Evolutionary conservation across 139 green algal genomes (phyloP), one percentile per base, ranked within the genome.

Genomic region (Haematococcus lacustris): DNA sequence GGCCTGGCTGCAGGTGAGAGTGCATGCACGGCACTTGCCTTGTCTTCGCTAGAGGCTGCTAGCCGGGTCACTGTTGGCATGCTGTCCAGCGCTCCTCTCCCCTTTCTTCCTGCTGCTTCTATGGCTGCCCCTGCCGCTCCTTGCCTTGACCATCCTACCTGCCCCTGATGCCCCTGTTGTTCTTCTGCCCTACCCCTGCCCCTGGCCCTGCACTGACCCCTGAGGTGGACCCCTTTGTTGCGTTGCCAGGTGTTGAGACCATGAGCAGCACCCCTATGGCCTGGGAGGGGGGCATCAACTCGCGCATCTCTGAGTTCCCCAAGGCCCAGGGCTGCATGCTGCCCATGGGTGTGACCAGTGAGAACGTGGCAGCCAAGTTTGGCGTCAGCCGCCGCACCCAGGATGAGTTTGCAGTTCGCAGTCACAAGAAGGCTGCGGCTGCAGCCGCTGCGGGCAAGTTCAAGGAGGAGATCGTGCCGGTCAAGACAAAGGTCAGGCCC

Each of bases 261-360:
- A 99, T 99, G 95, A 93, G 86, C 23, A 70, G 76, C 39, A 97
- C 98, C 78, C 94, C 95, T 40, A 98, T 98, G 93, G 85, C 83
- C 1, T 98, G 95, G 95, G 91, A 98, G 78, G 94, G 95, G 26
- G 88, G 85, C 57, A 83, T 98, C 73, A 98, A 98, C 83, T 89
- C 93, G 21, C 83, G 83, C 41, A 80, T 97, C 21, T 83, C 26
- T 23, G 40, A 82, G 21, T 78, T 82, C 57, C 84, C 76, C 0
- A 78, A 89, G 74, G 95, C 94, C 30, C 74, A 91, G 70, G 84
- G 88, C 75, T 99, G 95, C 86, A 81, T 99, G 65, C 80, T 98
- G 68, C 95, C 95, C 32, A 99, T 99, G 95, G 95, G 94, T n/a
- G 77, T 98, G 41, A 99, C 94, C 37, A 94, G 85, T 26, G 95